Conservation (phyloP, 1,284 basidiomycete species). For the Ustilago xerochloae region DNA sequence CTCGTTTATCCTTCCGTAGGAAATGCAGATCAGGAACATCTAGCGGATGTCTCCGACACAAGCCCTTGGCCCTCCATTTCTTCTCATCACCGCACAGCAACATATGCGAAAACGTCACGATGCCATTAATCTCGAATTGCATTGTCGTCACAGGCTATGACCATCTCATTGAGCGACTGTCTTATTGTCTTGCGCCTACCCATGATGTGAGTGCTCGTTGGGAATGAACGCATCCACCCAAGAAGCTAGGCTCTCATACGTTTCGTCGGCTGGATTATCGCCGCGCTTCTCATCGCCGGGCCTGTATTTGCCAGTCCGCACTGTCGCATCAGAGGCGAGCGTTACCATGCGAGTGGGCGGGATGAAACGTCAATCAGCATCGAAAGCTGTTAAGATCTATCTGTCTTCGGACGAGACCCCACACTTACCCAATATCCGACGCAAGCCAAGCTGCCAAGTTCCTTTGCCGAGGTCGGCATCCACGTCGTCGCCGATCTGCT, state of each 20-base stretch:
- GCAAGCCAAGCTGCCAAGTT: conserved; percentile 39
- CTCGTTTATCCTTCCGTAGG: neutral
- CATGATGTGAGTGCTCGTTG: conserved; percentile 3
- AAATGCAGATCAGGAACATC: neutral
- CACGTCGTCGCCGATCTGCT: conserved; percentile 46
- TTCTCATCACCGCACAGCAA: too few relatives aligned
- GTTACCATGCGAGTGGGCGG: too few relatives aligned
- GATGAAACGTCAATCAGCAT: neutral
- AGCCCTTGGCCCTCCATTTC: too few relatives aligned
- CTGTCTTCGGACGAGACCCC: neutral
- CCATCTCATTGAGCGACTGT: neutral
- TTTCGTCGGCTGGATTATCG: conserved; percentile 19
- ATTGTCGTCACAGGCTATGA: neutral
- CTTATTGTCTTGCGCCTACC: neutral
- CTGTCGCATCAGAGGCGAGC: too few relatives aligned
- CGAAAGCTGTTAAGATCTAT: neutral
- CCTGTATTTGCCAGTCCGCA: conserved; percentile 43
- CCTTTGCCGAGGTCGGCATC: conserved; percentile 46
- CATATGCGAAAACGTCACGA: too few relatives aligned
- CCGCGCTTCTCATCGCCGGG: conserved; percentile 29
- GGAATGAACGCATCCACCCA: conserved; percentile 41
- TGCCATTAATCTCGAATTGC: too few relatives aligned
- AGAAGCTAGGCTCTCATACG: conserved; percentile 22
- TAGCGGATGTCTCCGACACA: conserved; percentile 13
- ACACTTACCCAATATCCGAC: conserved; percentile 36